Evolutionary conservation across 164 flowering plant genomes (phyloP), one percentile per base, ranked within the genome.

Genomic region (Magnolia sinica): DNA sequence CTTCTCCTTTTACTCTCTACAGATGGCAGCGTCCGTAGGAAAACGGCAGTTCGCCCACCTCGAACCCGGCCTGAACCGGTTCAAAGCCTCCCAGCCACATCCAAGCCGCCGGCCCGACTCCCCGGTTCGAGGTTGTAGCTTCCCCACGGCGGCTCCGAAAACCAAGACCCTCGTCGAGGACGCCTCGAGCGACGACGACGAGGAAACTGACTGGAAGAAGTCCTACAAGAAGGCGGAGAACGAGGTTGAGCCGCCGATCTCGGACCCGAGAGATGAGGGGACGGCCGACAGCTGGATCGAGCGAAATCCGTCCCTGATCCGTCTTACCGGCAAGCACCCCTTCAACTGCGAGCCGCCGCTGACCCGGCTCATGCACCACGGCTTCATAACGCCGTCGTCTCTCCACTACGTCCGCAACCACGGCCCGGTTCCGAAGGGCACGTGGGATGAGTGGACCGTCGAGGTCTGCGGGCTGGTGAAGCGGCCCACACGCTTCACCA

Each of bases 351-450:
- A 95, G 83, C 80, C 99, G 5, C 96, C 98, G 0, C 74, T 95
- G 37, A 72, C 78, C 63, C 88, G 88, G 5, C 89, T 95, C 77
- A 95, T 95, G 99, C 87, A 89, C 84, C 92, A 88, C 77, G 99
- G 99, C 7, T 95, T 95, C 87, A 88, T 92, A 51, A 96, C 99
- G 23, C 99, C 99, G 7, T 93, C 83, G 50, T 90, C 97, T 4
- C 91, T 94, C 75, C 99, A 96, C 85, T 96, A 96, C 86, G 99
- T 96, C 18, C 93, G 99, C 13, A 96, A 96, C 88, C 99, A 96
- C 79, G 99, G 99, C 0, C 66, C 90, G 0, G 99, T 92, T 72
- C 99, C 98, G 1, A 82, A 79, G 58, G 92, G 79, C 31, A 29
- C 50, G 5, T 96, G 96, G 95, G 86, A 80, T 4, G 90, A 88